These are phyloP conservation scores for Pythium pyrilobum DNA, from an alignment of 352 stramenopile genomes.

Conservation along the genomic window DNA sequence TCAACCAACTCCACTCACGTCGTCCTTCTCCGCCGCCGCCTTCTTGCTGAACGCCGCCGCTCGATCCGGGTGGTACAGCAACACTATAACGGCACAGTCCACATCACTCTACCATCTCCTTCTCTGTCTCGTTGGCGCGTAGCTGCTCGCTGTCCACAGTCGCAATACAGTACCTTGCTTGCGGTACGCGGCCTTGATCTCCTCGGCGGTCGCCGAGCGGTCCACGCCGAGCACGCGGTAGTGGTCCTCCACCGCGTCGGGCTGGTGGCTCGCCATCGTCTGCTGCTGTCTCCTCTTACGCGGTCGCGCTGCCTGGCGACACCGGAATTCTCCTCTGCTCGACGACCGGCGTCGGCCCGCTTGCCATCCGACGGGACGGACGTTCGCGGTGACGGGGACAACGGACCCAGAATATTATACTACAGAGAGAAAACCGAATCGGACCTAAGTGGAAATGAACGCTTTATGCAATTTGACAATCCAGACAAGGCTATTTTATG, in stretches of 20 bases:
- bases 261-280: slow-evolving; percentile 5
- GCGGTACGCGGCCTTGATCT: slow-evolving; percentile 76
- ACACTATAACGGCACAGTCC: slow-evolving; percentile 27
- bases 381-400: too few relatives aligned
- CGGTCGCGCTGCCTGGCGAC: not conserved
- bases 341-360: too few relatives aligned
- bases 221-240: slow-evolving; percentile 63
- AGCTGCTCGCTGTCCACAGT: not conserved
- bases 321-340: slow-evolving; percentile 5
- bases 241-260: slow-evolving; percentile 27
- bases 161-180: slow-evolving; percentile 52
- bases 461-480: not conserved
- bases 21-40: slow-evolving; percentile 4
- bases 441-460: slow-evolving; percentile 8
- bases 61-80: slow-evolving; percentile 71
- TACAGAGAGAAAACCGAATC: not conserved
- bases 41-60: slow-evolving; percentile 26
- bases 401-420: too few relatives aligned
- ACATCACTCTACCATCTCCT: too few relatives aligned
- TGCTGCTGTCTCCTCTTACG: not conserved
- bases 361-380: too few relatives aligned
- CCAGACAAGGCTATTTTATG: not conserved
- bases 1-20: slow-evolving; percentile 3
- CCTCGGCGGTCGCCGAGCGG: slow-evolving; percentile 50
- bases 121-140: too few relatives aligned